These are phyloP conservation scores for Tulasnella sp. DNA, from an alignment of 768 basidiomycete species.

Conservation along the genomic window DNA sequence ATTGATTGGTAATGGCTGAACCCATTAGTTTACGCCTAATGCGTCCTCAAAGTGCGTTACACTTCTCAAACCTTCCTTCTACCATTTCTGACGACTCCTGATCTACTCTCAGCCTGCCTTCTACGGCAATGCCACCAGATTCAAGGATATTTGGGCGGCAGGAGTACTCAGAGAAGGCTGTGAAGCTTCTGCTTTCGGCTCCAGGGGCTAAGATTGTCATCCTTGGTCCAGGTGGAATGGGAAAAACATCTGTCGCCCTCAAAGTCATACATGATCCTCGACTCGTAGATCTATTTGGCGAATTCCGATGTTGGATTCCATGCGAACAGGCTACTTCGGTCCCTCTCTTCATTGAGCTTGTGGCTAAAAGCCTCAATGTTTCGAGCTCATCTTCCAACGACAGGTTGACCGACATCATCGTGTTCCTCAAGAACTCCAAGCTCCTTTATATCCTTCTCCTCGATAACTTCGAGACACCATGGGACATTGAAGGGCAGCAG, in stretches of 20 bases:
- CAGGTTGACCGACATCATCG: neutral
- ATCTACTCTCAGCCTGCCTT: no score
- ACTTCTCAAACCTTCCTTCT: no score
- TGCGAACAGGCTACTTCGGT: neutral
- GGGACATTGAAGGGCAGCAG: neutral
- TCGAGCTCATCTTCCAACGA: neutral
- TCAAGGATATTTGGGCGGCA: no score
- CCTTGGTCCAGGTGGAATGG: neutral
- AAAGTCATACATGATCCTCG: neutral
- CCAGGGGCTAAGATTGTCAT: neutral
- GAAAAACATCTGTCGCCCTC: neutral
- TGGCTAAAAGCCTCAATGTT: neutral
- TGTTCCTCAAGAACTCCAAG: neutral
- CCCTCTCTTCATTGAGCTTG: neutral
- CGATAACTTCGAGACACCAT: slow-evolving; percentile 2
- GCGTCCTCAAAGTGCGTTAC: no score
- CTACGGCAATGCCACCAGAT: no score
- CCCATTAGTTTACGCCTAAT: no score
- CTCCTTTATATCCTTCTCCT: neutral
- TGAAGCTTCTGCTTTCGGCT: no score
- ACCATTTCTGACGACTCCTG: no score
- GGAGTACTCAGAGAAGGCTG: no score
- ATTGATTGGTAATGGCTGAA: no score
- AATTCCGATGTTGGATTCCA: neutral
- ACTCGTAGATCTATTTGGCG: neutral